These are phyloP conservation scores for Lactarius indigo DNA, from an alignment of 768 basidiomycete species.

Conservation along the genomic window DNA sequence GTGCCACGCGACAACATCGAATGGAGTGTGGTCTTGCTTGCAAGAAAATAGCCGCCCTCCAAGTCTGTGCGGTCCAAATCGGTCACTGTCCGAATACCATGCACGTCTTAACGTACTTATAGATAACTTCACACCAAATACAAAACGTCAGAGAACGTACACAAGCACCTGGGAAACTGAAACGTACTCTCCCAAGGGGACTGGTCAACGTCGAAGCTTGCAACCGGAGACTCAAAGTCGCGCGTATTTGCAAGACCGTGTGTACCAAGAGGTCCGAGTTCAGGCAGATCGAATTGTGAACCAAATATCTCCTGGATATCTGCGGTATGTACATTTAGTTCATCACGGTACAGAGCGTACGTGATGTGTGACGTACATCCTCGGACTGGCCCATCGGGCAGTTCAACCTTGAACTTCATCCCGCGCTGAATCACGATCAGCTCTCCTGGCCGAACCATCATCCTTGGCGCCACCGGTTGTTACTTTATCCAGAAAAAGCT, in stretches of 20 bases:
- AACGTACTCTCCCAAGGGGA: slow-evolving; percentile 52
- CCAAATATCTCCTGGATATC: slow-evolving; percentile 65
- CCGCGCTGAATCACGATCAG: slow-evolving; percentile 63
- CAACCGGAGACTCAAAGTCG: slow-evolving; percentile 64
- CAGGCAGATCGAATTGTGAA: slow-evolving; percentile 58
- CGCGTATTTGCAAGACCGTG: slow-evolving; percentile 63
- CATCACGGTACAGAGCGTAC: background rate
- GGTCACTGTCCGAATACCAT: background rate
- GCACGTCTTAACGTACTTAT: background rate
- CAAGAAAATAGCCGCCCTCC: slow-evolving; percentile 52
- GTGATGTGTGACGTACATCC: slow-evolving; percentile 14
- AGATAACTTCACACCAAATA: slow-evolving; percentile 45
- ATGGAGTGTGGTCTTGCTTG: slow-evolving; percentile 60
- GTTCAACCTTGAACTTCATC: slow-evolving; percentile 57
- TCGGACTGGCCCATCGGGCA: slow-evolving; percentile 28
- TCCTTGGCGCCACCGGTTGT: slow-evolving; percentile 31
- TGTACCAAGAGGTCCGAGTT: slow-evolving; percentile 62
- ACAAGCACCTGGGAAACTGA: background rate
- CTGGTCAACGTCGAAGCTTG: slow-evolving; percentile 63
- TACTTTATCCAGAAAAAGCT: slow-evolving; percentile 6
- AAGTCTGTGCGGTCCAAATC: slow-evolving; percentile 37
- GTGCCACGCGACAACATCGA: slow-evolving; percentile 71
- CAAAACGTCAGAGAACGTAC: slow-evolving; percentile 27
- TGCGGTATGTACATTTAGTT: slow-evolving; percentile 25
- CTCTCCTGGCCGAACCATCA: slow-evolving; percentile 65